Evolutionary conservation across 495 filamentous ascomycete genomes (phyloP), one percentile per base, ranked within the genome.

Genomic region (Rostrohypoxylon terebratum): DNA sequence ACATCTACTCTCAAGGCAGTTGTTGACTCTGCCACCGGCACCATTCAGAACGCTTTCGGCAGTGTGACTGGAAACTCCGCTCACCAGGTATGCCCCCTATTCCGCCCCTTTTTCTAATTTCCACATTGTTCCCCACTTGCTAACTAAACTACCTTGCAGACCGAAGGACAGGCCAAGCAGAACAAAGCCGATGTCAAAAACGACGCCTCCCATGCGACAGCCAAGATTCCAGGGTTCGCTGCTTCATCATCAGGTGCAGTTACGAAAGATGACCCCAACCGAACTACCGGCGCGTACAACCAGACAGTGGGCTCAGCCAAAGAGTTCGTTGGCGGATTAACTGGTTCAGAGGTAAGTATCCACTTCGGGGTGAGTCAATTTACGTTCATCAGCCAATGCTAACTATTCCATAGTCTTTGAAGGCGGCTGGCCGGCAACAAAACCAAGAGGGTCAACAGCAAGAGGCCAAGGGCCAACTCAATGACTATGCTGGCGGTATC

Each of bases 291-390:
- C 34, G 84, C 86, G 42, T 94, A 91, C 88, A 92, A 97, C 83
- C 94, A 98, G 82, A 96, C 92, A 44, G 70, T 94, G 42, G 95
- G 95, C 62, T 88, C 92, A 0, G 90, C 87, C 44, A 98, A 98
- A 87, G 93, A 97, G 76, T 83, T 88, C 31, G 58, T 96, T 5
- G 95, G 95, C 63, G 90, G 90, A 69, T 51, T 93, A 10, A 66
- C 94, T 55, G 95, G 95, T 66, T 87, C 87, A 66, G 91, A 96
- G 82, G 86, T 87, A 77, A 64, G 80, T 73, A 14, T 3, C 21
- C 23, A 13, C 3, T 31, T 23, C 48, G 9, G n/a, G 6, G 34
- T 11, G 6, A 50, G n/a, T 18, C 13, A 40, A n/a, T 10, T 4
- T 23, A n/a, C 11, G 20, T 1, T 4, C 11, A 14, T 45, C 45